Percentiles rank a stretch among this genome's conserved stretches.
These are phyloP conservation scores for Singerocomus inundabilis DNA, from an alignment of 1,284 basidiomycete species.

Conservation along the genomic window DNA sequence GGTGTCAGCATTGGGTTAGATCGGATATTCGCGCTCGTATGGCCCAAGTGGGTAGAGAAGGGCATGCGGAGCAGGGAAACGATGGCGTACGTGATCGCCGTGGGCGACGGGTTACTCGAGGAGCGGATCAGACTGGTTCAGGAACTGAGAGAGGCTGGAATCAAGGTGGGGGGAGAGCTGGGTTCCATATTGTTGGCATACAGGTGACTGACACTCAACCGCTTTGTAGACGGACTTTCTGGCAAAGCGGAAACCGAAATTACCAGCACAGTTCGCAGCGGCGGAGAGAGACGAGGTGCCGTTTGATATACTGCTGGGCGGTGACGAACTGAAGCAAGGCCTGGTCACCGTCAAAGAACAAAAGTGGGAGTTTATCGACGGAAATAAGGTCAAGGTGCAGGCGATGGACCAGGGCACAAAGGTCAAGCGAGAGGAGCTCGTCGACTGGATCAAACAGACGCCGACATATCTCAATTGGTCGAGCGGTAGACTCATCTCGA, in stretches of 20 bases:
- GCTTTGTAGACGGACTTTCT: constrained; percentile 80
- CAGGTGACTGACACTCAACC: neutral
- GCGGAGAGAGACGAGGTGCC: constrained; percentile 93
- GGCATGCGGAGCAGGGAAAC: constrained; percentile 88
- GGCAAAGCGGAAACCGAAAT: constrained; percentile 91
- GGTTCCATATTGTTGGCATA: neutral
- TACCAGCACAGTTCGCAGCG: constrained; percentile 82
- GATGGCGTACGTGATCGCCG: constrained; percentile 91
- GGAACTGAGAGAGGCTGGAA: constrained; percentile 83
- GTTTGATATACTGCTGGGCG: constrained; percentile 88
- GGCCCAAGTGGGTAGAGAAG: constrained; percentile 79
- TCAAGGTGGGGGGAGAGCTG: constrained; percentile 59
- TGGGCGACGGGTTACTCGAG: constrained; percentile 86
- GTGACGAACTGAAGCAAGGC: constrained; percentile 81
- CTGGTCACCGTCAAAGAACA: constrained; percentile 93
- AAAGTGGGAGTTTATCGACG: constrained; percentile 74
- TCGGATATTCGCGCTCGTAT: constrained; percentile 92
- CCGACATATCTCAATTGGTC: constrained; percentile 48
- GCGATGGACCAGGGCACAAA: constrained; percentile 63
- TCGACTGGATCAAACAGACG: constrained; percentile 66
- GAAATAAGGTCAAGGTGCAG: constrained; percentile 70
- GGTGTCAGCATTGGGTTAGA: constrained; percentile 95
- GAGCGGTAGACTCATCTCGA: constrained; percentile 38
- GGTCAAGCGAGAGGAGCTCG: constrained; percentile 67
- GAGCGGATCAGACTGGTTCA: constrained; percentile 85